phyloP scores from a whole-genome alignment of 1,284 basidiomycete species.

The Apiotrichum porosum region DNA sequence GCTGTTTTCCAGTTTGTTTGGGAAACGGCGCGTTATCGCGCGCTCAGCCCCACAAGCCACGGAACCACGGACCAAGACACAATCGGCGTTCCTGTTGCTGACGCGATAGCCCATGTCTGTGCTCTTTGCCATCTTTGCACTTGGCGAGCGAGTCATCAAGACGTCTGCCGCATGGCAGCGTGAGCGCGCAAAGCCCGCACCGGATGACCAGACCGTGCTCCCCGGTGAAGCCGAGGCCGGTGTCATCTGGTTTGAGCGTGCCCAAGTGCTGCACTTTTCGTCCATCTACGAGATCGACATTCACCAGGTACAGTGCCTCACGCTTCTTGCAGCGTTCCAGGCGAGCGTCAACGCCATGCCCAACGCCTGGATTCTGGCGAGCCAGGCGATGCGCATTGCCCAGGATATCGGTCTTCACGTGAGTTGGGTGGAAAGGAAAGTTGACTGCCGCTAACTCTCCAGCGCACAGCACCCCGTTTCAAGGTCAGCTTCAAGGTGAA shows the following conservation, averaged over 20 bases:
- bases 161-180: slow-evolving; percentile 58
- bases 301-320: slow-evolving; percentile 79
- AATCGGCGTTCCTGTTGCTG: too few relatives aligned
- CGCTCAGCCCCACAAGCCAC: too few relatives aligned
- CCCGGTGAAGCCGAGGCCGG: slow-evolving; percentile 45
- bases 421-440: too few relatives aligned
- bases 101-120: slow-evolving; percentile 78
- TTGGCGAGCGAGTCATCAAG: slow-evolving; percentile 57
- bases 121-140: slow-evolving; percentile 74
- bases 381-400: slow-evolving; percentile 76
- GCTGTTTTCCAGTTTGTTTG: too few relatives aligned
- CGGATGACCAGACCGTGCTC: slow-evolving; percentile 19
- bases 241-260: slow-evolving; percentile 49
- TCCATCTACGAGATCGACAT: slow-evolving; percentile 71
- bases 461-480: slow-evolving; percentile 76
- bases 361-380: slow-evolving; percentile 82
- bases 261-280: slow-evolving; percentile 81
- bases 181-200: slow-evolving; percentile 56
- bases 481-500: slow-evolving; percentile 68
- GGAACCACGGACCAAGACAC: too few relatives aligned
- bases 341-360: slow-evolving; percentile 85
- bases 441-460: neutral
- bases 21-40: too few relatives aligned
- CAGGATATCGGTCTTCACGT: slow-evolving; percentile 87
- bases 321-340: slow-evolving; percentile 79